Base-by-base conservation (phyloP, 2,329 filamentous ascomycete species). In the Hortaea sp. region DNA sequence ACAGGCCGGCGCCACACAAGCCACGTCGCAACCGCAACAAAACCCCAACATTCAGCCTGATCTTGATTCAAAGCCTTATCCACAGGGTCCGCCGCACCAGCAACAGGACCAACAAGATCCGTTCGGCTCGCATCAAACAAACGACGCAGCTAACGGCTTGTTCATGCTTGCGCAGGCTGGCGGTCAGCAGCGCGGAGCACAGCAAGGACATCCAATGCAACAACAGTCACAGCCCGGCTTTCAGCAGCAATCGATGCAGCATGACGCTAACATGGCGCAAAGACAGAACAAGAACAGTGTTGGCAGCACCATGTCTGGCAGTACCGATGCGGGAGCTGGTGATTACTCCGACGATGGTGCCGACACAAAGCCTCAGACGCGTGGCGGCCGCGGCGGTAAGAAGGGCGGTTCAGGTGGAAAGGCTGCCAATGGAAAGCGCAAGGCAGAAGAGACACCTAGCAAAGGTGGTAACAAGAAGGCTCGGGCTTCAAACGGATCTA, bases 141-240 rank as follows among this genome's bases (percentile, higher is more conserved):
- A 90, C 58, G 90, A 95, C 69, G 92, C 90, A 39, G 92, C 90
- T 43, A 97, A 95, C 63, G 89, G 92, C 29, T 74, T 98, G 1
- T 94, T 88, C 58, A 84, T 95, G 77, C 75, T 98, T 48, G 89
- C 92, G 1, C 82, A 87, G 60, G 80, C 81, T 45, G 77, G 76
- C 47, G 73, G 72, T 28, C 75, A 82, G 43, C 32, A 35, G 32
- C 75, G 73, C 63, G 67, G 65, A 46, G 50, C 81, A 70, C 73
- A 78, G 69, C 60, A 62, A 39, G 54, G 54, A 29, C 69, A 75
- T 63, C 49, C 79, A 29, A 65, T 69, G 60, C 61, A 66, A 5
- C 59, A 59, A 34, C 64, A 64, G 45, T 63, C 61, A 6, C 53
- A 74, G 68, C 57, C 69, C 58, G 76, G 77, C 57, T 63, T 64